Conservation (phyloP, 139 green algal species). For the Klebsormidium nitens region DNA sequence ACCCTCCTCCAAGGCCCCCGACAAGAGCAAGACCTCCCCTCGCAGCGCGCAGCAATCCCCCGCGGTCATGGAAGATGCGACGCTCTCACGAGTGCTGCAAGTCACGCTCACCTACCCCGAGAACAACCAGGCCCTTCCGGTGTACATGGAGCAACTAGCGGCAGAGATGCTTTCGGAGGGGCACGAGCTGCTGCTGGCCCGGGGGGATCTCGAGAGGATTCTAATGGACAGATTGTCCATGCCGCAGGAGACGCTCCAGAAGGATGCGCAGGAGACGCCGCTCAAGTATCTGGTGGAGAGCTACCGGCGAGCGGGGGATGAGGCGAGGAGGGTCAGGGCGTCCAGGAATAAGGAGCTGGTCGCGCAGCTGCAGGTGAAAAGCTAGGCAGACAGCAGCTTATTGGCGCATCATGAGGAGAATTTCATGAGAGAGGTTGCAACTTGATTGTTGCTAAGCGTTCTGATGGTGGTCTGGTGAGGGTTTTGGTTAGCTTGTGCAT, state of each 20-base stretch:
- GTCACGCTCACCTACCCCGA: conserved; percentile 12
- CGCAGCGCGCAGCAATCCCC: too few relatives aligned
- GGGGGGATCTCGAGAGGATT: conserved; percentile 7
- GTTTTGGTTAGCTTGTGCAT: background rate
- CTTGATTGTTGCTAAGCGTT: too few relatives aligned
- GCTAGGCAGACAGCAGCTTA: background rate
- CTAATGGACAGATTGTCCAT: conserved; percentile 32
- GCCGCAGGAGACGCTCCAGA: background rate
- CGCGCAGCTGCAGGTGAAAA: background rate
- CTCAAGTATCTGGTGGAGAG: conserved; percentile 21
- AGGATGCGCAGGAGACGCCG: conserved; percentile 12
- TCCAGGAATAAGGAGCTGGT: conserved; percentile 43
- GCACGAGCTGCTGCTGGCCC: conserved; percentile 13
- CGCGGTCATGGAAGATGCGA: conserved; percentile 34
- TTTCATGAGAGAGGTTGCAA: background rate
- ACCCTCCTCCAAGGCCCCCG: too few relatives aligned
- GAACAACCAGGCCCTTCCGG: background rate
- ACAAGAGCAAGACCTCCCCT: too few relatives aligned
- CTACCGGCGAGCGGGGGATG: conserved; percentile 31
- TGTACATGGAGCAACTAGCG: conserved; percentile 29
- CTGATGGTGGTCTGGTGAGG: too few relatives aligned
- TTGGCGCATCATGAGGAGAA: background rate
- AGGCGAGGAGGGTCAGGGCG: conserved; percentile 27
- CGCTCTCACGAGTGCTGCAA: conserved; percentile 26
- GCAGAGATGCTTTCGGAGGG: conserved; percentile 22